These are phyloP conservation scores for Blumeria hordei DNA, from an alignment of 2,329 filamentous ascomycete species.

Conservation along the genomic window DNA sequence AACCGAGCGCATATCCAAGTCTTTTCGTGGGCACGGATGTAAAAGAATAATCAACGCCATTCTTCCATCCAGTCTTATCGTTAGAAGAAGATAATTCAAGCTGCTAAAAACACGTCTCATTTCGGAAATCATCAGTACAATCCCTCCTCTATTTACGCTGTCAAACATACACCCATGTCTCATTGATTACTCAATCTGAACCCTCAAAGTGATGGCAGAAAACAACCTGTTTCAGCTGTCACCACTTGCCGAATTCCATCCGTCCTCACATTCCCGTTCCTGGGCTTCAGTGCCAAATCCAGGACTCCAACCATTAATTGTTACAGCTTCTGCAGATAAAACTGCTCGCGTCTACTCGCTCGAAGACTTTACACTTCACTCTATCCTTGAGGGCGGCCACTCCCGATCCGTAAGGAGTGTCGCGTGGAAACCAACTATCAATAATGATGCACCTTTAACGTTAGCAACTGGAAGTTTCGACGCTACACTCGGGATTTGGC, in stretches of 20 bases:
- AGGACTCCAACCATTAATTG: conserved; percentile 53
- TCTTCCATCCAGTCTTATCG: no score
- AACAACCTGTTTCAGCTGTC: neutral
- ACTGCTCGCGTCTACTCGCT: conserved; percentile 78
- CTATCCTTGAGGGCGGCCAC: conserved; percentile 64
- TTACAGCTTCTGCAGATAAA: conserved; percentile 69
- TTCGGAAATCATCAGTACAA: no score
- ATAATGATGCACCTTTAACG: conserved; percentile 21
- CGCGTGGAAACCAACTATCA: conserved; percentile 60
- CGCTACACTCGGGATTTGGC: conserved; percentile 70
- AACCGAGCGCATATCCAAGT: no score
- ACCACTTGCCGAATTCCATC: conserved; percentile 13
- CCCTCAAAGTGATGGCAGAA: neutral
- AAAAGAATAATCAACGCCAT: no score
- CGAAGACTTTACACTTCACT: conserved; percentile 53
- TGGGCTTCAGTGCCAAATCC: conserved; percentile 78
- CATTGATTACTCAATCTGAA: no score
- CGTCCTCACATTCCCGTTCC: conserved; percentile 42
- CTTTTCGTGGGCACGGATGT: no score
- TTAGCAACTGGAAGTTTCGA: conserved; percentile 87
- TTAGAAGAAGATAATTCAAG: no score
- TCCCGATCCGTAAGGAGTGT: conserved; percentile 67
- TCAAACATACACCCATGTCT: no score
- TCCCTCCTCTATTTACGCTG: no score
- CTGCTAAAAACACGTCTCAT: no score